These are phyloP conservation scores for Alternaria sp. DNA, from an alignment of 2,329 filamentous ascomycete genomes.

Conservation along the genomic window DNA sequence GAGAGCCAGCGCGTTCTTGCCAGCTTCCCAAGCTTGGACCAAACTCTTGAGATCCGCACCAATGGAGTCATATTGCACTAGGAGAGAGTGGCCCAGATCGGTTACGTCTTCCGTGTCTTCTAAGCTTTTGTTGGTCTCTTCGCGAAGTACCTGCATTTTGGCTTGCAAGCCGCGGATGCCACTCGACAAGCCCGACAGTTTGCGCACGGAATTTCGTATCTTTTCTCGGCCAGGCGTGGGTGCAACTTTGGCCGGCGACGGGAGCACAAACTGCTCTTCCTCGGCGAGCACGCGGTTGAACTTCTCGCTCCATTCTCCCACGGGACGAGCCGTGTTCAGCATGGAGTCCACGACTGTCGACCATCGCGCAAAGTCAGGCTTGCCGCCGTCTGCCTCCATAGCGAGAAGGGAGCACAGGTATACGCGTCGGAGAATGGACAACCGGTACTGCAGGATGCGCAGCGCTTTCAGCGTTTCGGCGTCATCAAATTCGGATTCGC, in stretches of 20 bases:
- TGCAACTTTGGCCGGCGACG: conserved; percentile 63
- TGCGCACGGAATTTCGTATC: conserved; percentile 84
- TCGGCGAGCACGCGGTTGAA: conserved; percentile 75
- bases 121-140: conserved; percentile 82
- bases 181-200: conserved; percentile 85
- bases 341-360: conserved; percentile 78
- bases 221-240: conserved; percentile 78
- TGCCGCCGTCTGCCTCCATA: conserved; percentile 80
- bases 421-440: conserved; percentile 81
- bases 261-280: conserved; percentile 68
- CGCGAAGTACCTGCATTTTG: conserved; percentile 88
- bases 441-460: conserved; percentile 68
- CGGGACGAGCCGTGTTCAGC: conserved; percentile 66
- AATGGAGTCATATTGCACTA: conserved; percentile 93
- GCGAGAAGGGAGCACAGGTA: conserved; percentile 89
- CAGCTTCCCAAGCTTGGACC: conserved; percentile 61
- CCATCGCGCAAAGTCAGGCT: conserved; percentile 79
- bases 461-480: conserved; percentile 78
- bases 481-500: conserved; percentile 74
- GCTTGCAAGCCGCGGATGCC: conserved; percentile 92
- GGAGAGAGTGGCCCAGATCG: conserved; percentile 78
- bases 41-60: conserved; percentile 77
- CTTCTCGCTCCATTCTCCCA: conserved; percentile 67
- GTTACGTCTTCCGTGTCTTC: conserved; percentile 72
- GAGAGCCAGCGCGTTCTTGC: conserved; percentile 79